Conservation (phyloP, 129 eudicot species). For the Oenanthe sinensis region DNA sequence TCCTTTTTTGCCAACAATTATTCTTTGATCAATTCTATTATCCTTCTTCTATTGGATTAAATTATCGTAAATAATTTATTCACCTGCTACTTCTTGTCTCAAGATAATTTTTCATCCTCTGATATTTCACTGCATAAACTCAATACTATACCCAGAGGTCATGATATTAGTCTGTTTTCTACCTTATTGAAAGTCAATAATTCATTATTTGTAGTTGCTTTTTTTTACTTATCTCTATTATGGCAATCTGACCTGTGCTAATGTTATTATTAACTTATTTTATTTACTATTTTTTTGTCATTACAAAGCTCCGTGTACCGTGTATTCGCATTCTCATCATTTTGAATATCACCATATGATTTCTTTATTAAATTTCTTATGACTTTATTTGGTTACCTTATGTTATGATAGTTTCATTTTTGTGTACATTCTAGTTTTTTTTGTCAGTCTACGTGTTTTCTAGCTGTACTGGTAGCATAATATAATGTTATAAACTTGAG, state of each 20-base stretch:
- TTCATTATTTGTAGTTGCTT: background rate
- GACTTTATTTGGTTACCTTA: background rate
- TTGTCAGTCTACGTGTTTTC: background rate
- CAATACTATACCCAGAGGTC: background rate
- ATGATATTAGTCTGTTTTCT: background rate
- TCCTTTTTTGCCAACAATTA: constrained; percentile 17
- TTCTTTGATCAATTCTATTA: constrained; percentile 14
- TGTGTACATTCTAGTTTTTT: background rate
- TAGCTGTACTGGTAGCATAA: background rate
- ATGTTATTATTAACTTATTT: background rate
- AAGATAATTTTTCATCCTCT: background rate
- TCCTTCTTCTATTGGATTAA: background rate
- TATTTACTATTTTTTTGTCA: background rate
- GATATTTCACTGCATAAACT: background rate
- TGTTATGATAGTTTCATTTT: background rate
- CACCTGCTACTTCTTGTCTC: background rate
- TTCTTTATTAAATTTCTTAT: background rate
- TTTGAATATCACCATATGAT: background rate
- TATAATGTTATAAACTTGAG: background rate
- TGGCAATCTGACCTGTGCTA: background rate
- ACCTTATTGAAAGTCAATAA: background rate
- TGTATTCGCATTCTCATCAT: background rate
- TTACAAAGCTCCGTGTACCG: background rate
- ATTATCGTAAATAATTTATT: background rate
- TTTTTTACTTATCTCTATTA: background rate